Base-by-base conservation (phyloP, 169 alveolate species). In the Plasmodium ovale region DNA sequence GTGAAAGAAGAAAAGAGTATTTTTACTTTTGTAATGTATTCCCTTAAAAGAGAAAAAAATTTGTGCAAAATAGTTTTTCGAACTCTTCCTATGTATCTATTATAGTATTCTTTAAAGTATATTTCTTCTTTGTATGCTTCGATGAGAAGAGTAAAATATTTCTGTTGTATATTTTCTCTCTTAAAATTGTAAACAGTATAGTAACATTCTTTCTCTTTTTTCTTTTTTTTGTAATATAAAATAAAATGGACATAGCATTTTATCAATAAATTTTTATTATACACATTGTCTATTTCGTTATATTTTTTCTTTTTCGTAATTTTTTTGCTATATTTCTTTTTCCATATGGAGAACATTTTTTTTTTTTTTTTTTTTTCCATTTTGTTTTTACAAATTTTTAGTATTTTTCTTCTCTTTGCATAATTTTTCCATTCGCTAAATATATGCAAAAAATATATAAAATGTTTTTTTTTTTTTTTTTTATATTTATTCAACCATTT, bases 171-270 rank as follows among this genome's bases (percentile, higher is more conserved):
- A 7, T 29, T 33, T 10, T 16, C 12, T 31, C 16, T 74, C 21
- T 25, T 37, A 3, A 42, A 25, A 1, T n/a, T 6, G 14, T 67
- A 39, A 37, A 74, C 51, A 14, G 27, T 5, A 19, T 1, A 19
- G 51, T 59, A 58, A 53, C 42, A 51, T 2, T 39, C 35, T 14
- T 67, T 58, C 23, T 74, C 88, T 33, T 21, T 59, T 51, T 74
- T 74, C 44, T 65, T 74, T 21, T 74, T 58, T 37, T 60, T 74
- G 44, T 60, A 60, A 65, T 42, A 74, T 51, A 74, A 21, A 37
- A 49, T 12, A n/a, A 74, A 74, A 74, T 74, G 88, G 0, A 74
- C 74, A 51, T 74, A 74, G 35, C 88, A 74, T 60, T 74, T 74
- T 5, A 74, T 74, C 35, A 74, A 1, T 14, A 74, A 27, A 27